Conservation (phyloP, 2,329 filamentous ascomycete genomes). For the Trichoderma afroharzianum region DNA sequence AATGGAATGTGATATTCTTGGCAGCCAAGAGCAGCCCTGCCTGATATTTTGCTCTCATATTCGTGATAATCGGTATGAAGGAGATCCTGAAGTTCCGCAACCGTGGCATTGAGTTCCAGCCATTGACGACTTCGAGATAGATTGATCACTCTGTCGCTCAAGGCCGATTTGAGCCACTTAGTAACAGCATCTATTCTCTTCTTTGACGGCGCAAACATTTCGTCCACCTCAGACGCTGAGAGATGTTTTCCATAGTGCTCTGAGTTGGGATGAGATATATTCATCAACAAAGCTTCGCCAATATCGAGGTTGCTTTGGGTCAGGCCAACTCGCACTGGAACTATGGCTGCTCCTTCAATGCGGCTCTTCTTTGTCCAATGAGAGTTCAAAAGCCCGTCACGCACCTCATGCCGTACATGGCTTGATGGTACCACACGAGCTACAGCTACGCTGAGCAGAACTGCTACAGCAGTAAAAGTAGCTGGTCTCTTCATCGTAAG, state of each 20-base stretch:
- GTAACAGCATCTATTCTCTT: conserved; percentile 48
- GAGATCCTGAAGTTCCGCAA: conserved; percentile 43
- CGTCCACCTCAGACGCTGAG: conserved; percentile 39
- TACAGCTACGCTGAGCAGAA: neutral
- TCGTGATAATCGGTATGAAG: conserved; percentile 51
- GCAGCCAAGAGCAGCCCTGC: conserved; percentile 28
- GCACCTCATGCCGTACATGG: neutral
- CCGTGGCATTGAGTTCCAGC: conserved; percentile 13
- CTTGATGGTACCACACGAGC: neutral
- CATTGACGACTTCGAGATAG: conserved; percentile 49
- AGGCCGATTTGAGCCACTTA: conserved; percentile 51
- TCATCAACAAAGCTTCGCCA: conserved; percentile 39
- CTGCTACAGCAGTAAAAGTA: neutral
- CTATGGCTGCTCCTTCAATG: neutral
- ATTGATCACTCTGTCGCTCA: conserved; percentile 42
- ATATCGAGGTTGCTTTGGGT: conserved; percentile 38
- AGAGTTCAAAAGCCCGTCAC: neutral
- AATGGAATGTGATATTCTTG: conserved; percentile 39
- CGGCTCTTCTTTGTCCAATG: neutral
- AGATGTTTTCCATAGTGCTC: conserved; percentile 45
- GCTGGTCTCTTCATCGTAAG: neutral
- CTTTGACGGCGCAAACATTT: conserved; percentile 39
- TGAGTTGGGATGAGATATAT: conserved; percentile 43
- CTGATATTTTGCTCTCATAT: conserved; percentile 25
- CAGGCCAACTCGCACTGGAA: conserved; percentile 39